These are phyloP conservation scores for Penicillium cosmopolitanum DNA, from an alignment of 495 filamentous ascomycete species.

Conservation along the genomic window DNA sequence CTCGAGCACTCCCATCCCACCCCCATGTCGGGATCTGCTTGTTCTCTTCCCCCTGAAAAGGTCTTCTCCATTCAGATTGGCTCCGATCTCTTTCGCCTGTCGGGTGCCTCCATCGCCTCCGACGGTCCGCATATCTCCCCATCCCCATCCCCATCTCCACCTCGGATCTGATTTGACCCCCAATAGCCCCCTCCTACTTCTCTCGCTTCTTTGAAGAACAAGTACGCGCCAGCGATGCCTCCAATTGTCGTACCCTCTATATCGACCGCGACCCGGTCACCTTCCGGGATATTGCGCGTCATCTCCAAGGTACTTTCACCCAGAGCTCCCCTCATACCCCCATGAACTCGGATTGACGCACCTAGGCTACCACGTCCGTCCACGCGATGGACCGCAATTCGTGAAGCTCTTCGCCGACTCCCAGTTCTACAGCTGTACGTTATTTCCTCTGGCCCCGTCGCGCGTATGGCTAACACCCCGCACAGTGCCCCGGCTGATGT, in stretches of 20 bases:
- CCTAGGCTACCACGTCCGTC: constrained; percentile 79
- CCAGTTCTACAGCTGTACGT: constrained; percentile 86
- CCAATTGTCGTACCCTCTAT: constrained; percentile 72
- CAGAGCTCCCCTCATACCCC: constrained; percentile 2
- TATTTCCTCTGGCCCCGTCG: background rate
- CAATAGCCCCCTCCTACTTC: constrained; percentile 94
- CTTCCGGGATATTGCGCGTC: constrained; percentile 85
- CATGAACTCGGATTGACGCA: background rate
- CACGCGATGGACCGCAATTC: constrained; percentile 81
- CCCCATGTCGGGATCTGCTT: constrained; percentile 10
- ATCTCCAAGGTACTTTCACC: constrained; percentile 75
- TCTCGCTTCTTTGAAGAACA: constrained; percentile 92
- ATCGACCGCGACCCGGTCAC: constrained; percentile 94
- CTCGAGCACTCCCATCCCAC: too few species aligned
- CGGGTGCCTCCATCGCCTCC: constrained; percentile 91
- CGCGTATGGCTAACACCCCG: constrained; percentile 19
- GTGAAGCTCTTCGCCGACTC: constrained; percentile 94
- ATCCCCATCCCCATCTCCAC: background rate
- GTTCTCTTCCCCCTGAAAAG: constrained; percentile 58
- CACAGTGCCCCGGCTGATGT: constrained; percentile 83
- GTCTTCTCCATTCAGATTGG: constrained; percentile 96
- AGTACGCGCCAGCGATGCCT: constrained; percentile 63
- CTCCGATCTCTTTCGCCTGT: constrained; percentile 86
- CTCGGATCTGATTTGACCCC: constrained; percentile 23
- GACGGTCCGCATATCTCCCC: constrained; percentile 71